Percentiles rank a stretch among this genome's conserved stretches.
Conservation (phyloP, 2,329 filamentous ascomycete genomes). For the Aspergillus luchuensis region DNA sequence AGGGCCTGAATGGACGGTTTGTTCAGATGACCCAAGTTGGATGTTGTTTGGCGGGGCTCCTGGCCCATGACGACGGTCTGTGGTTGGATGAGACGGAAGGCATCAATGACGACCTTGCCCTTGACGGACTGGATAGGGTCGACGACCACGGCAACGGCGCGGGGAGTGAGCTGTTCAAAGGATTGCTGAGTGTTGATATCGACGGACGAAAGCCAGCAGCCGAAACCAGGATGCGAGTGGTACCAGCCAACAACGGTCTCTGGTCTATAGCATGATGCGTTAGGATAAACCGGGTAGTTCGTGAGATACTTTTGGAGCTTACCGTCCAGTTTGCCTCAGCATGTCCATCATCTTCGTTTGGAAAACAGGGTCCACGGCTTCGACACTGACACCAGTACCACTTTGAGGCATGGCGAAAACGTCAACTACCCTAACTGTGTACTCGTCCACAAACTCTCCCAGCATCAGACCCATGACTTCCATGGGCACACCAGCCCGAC, state of each 20-base stretch:
- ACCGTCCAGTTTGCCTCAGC: slow-evolving; percentile 95
- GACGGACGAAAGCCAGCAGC: slow-evolving; percentile 97
- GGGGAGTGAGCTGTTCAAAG: slow-evolving; percentile 97
- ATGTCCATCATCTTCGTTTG: slow-evolving; percentile 99
- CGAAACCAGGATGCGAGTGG: slow-evolving; percentile 98
- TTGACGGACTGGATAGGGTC: slow-evolving; percentile 99
- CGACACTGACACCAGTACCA: slow-evolving; percentile 95
- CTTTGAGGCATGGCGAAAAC: slow-evolving; percentile 99
- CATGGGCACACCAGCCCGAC: slow-evolving; percentile 96
- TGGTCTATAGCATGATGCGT: slow-evolving; percentile 58
- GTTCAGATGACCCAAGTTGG: slow-evolving; percentile 95
- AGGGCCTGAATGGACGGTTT: slow-evolving; percentile 99
- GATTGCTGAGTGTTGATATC: slow-evolving; percentile 99
- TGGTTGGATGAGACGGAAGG: slow-evolving; percentile 97
- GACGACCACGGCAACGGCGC: slow-evolving; percentile 95
- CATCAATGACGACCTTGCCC: slow-evolving; percentile 98
- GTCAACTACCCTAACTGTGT: slow-evolving; percentile 96
- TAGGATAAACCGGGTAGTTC: slow-evolving; percentile 12
- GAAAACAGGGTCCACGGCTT: slow-evolving; percentile 97
- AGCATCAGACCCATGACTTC: slow-evolving; percentile 99
- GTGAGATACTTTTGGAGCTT: slow-evolving; percentile 34
- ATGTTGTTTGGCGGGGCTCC: slow-evolving; percentile 95
- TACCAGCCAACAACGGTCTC: slow-evolving; percentile 99
- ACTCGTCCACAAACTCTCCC: slow-evolving; percentile 98
- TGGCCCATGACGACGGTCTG: slow-evolving; percentile 98